Percentiles rank a stretch among this genome's conserved stretches.
Evolutionary conservation across 768 basidiomycete species (phyloP).

Genomic region (Lyophyllum semitale): DNA sequence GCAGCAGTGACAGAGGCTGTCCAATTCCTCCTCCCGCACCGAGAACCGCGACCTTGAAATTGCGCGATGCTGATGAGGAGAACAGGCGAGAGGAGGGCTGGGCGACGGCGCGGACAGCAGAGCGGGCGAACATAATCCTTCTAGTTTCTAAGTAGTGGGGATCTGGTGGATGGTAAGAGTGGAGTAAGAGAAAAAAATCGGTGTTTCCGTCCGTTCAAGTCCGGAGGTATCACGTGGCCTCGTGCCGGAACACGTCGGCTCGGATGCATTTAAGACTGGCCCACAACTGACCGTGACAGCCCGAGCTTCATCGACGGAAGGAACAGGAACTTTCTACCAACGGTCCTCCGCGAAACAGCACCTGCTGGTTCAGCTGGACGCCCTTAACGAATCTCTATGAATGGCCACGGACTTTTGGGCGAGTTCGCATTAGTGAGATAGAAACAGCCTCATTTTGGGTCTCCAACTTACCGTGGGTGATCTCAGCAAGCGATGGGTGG

Average conservation of each 20-base stretch:
- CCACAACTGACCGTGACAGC: constrained; percentile 7
- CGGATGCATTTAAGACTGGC: too few relatives aligned
- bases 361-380: neutral
- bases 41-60: constrained; percentile 92
- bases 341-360: neutral
- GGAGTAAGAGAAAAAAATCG: constrained; percentile 16
- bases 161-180: constrained; percentile 22
- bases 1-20: constrained; percentile 91
- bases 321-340: neutral
- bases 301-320: neutral
- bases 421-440: constrained; percentile 81
- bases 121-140: constrained; percentile 65
- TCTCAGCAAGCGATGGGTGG: constrained; percentile 86
- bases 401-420: constrained; percentile 95
- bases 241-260: neutral
- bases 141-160: constrained; percentile 8
- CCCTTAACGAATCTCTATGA: neutral
- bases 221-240: constrained; percentile 6
- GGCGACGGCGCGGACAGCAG: constrained; percentile 58
- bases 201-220: constrained; percentile 9
- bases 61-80: constrained; percentile 71
- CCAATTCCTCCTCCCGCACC: constrained; percentile 99
- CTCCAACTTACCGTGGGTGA: constrained; percentile 16
- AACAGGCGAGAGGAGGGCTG: constrained; percentile 63
- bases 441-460: constrained; percentile 25